Base-by-base conservation (phyloP, 345 rosid genomes). In the Gossypium rotundifolium region DNA sequence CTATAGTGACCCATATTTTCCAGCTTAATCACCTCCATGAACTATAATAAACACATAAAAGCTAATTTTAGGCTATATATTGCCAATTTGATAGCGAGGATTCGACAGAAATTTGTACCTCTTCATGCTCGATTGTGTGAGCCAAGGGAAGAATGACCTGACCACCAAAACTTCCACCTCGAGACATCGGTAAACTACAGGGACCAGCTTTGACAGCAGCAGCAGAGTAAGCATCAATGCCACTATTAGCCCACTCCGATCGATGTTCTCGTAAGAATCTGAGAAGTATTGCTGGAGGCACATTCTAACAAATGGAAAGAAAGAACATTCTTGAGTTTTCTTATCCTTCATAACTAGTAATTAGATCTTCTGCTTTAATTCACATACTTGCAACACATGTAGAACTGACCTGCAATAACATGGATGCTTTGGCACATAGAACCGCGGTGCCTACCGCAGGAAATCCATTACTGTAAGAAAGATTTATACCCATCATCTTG, bases 201-300 rank as follows among this genome's bases (percentile, higher is more conserved):
- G 99, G 97, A 55, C 96, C 93, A 46, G 91, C 87, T 83, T 90
- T 93, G 38, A 95, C 85, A n/a, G 99, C 90, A 53, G 97, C 93
- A 46, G 95, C 94, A 17, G 98, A 87, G 81, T 95, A 95, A 14
- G 98, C 96, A 79, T 95, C 99, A 4, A 93, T 91, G 74, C 88
- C 87, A 78, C 88, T 91, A 58, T 93, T 98, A 12, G 99, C 99
- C 99, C 99, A 95, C 83, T 95, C 99, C 57, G 96, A 94, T 71
- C 98, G 86, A 74, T 95, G 99, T 78, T 95, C 99, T 42, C 98
- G 85, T 81, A 95, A 84, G 84, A 95, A 95, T 75, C 97, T 78
- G 25, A 95, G 87, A 55, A 95, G 96, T 65, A 91, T 87, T 40
- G 96, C 91, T 4, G 99, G 99, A 70, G 99, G 98, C 78, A 95